Base-by-base conservation (phyloP, 192 early-diverging fungal genomes). In the Pilobolus umbonatus region DNA sequence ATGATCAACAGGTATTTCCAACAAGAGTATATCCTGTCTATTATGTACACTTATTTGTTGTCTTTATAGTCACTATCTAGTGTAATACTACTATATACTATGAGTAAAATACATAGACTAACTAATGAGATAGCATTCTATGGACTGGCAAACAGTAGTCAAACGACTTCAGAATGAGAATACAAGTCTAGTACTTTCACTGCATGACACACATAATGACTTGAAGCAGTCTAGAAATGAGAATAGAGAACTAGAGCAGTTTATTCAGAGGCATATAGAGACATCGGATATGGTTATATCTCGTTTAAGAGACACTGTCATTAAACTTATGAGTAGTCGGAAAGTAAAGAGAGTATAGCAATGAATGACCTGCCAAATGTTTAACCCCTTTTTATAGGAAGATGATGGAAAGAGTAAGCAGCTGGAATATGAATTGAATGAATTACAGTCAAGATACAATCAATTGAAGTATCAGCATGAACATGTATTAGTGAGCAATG, bases 221-320 rank as follows among this genome's bases (percentile, higher is more conserved):
- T 35, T 53, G 12, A 36, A 35, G 30, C 51, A 53, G 24, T 53
- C 51, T 19, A 30, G 51, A 19, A 29, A 32, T 53, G 51, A 53
- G 17, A 53, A 53, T 15, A 10, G 36, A 22, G 7, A 34, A 36
- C 2, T 53, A 24, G 28, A 53, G 12, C 8, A 34, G 12, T 53
- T 53, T 32, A 53, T 53, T 34, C 51, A 53, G 36, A 29, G 29
- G 36, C 51, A 53, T 11, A 32, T 32, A 32, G 32, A 19, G 14
- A 53, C 51, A 22, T 21, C 51, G 30, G 46, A 48, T 48, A 26
- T 14, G 4, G 28, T 48, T 48, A 26, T 48, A 26, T 53, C 51
- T 21, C 51, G 51, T 35, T 32, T 34, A 36, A 25, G 31, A 35
- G 29, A 34, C 3, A 36, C n/a, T 36, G 11, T 36, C 11, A 36